phyloP scores from a whole-genome alignment of 169 alveolate species.

The Ichthyophthirius multifiliis region DNA sequence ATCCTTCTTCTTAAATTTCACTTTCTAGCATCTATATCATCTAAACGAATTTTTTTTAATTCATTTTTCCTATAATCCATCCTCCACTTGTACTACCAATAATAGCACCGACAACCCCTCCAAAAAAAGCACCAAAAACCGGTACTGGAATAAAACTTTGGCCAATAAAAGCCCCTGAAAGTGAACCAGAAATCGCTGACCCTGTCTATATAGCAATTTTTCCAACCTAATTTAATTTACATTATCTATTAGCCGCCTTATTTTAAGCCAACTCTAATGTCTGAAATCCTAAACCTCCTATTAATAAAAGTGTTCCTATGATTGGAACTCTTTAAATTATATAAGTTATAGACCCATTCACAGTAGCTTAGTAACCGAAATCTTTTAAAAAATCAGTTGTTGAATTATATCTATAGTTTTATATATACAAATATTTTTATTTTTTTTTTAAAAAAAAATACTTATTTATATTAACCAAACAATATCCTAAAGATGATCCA shows the following conservation, averaged over 20 bases:
- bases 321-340: constrained; percentile 18
- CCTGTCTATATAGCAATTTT: constrained; percentile 29
- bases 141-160: constrained; percentile 35
- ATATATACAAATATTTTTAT: too few relatives aligned
- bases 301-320: constrained; percentile 13
- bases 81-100: constrained; percentile 36
- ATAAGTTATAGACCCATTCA: constrained; percentile 34
- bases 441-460: too few relatives aligned
- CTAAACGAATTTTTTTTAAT: too few relatives aligned
- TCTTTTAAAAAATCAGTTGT: constrained; percentile 26
- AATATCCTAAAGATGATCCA: constrained; percentile 33
- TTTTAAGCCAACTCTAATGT: constrained; percentile 12
- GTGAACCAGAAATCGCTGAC: constrained; percentile 8
- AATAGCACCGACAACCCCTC: constrained; percentile 33
- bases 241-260: background rate
- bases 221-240: constrained; percentile 13
- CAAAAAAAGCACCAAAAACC: constrained; percentile 29
- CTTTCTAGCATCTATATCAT: too few relatives aligned
- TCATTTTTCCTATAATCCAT: too few relatives aligned
- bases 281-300: constrained; percentile 36
- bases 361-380: constrained; percentile 33
- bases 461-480: constrained; percentile 35
- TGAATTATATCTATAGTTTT: constrained; percentile 1
- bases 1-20: too few relatives aligned
- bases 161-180: constrained; percentile 34